Evolutionary conservation across 1,284 basidiomycete species (phyloP).

Genomic region (Phylloporus sp.): DNA sequence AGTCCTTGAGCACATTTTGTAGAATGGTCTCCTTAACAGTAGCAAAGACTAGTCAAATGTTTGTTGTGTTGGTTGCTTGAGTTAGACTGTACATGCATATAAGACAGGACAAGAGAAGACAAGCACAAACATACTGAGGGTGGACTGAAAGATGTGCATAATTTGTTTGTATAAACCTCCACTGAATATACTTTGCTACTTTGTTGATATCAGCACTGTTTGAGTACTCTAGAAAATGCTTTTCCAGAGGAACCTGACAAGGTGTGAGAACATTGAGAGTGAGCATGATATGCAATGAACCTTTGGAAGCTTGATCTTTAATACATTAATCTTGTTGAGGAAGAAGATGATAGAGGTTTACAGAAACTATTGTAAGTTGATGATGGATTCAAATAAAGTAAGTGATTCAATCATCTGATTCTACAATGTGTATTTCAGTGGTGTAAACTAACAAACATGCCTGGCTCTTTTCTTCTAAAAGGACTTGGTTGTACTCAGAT

Average conservation of each 20-base stretch:
- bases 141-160: conserved; percentile 88
- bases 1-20: conserved; percentile 89
- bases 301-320: conserved; percentile 92
- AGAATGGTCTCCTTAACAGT: conserved; percentile 98
- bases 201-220: conserved; percentile 96
- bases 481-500: conserved; percentile 92
- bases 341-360: conserved; percentile 93
- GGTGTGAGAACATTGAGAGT: conserved; percentile 6
- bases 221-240: conserved; percentile 95
- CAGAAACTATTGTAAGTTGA: conserved; percentile 97
- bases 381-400: conserved; percentile 92
- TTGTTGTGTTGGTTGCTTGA: conserved; percentile 58
- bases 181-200: conserved; percentile 96
- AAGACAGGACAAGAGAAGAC: not conserved
- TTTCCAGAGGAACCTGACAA: conserved; percentile 77
- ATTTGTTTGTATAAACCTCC: conserved; percentile 93
- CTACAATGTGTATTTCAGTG: conserved; percentile 46
- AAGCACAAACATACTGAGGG: conserved; percentile 76
- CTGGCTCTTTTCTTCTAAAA: conserved; percentile 81
- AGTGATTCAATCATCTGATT: conserved; percentile 97
- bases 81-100: conserved; percentile 61
- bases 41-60: conserved; percentile 51
- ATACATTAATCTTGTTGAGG: conserved; percentile 95
- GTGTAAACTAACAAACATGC: conserved; percentile 51
- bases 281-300: conserved; percentile 38